Evolutionary conservation across 441 rosid genomes (phyloP).

Genomic region (Manihot esculenta): DNA sequence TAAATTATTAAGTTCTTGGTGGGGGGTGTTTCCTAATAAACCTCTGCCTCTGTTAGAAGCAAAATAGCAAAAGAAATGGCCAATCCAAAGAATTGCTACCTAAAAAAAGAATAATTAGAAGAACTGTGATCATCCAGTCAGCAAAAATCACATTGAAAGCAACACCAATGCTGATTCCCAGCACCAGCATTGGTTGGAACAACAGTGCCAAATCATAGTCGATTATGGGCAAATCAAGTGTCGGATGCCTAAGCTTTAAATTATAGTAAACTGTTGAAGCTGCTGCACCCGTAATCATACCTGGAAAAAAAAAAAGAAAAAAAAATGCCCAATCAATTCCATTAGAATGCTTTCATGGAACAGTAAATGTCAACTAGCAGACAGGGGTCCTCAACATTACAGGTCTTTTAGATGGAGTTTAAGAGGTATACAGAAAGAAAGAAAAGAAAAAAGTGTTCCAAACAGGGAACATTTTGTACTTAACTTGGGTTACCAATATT

Average conservation of each 20-base stretch:
- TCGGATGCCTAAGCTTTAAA: conserved; percentile 50
- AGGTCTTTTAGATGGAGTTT: not conserved
- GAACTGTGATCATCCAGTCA: conserved; percentile 60
- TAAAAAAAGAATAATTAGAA: conserved; percentile 47
- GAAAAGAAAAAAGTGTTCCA: too few species aligned
- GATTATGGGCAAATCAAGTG: conserved; percentile 48
- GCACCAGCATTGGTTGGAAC: conserved; percentile 54
- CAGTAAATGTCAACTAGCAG: not conserved
- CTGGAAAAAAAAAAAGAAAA: conserved; percentile 22
- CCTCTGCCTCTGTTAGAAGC: not conserved
- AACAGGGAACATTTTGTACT: too few species aligned
- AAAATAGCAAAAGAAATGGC: not conserved
- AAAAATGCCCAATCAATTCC: not conserved
- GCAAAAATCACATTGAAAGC: conserved; percentile 54
- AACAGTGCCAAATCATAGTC: conserved; percentile 60
- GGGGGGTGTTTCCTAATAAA: too few species aligned
- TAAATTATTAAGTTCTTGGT: too few species aligned
- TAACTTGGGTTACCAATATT: not conserved
- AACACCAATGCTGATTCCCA: conserved; percentile 62
- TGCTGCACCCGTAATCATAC: conserved; percentile 48
- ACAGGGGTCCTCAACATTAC: not conserved
- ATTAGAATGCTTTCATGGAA: not conserved
- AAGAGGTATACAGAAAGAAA: not conserved
- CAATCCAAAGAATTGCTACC: conserved; percentile 28
- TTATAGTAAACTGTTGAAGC: conserved; percentile 40